Conservation (phyloP, 2,329 filamentous ascomycete genomes). For the Aspergillus candidus region DNA sequence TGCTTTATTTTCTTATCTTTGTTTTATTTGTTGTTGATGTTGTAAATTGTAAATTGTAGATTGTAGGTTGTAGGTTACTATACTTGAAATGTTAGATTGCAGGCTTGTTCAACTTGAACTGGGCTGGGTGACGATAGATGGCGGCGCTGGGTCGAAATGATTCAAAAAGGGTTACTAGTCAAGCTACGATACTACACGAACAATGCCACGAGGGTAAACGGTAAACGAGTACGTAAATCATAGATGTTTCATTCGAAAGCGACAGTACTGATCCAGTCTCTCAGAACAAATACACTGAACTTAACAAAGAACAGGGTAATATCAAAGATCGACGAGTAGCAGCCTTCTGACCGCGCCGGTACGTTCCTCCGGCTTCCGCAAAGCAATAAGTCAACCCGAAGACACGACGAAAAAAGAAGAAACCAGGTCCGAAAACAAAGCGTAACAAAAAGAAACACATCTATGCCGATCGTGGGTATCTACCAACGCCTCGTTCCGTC, state of each 20-base stretch:
- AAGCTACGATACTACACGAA: too few relatives aligned
- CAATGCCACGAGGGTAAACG: too few relatives aligned
- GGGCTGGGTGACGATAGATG: too few relatives aligned
- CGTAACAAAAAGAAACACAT: slow-evolving; percentile 19
- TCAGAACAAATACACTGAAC: not conserved
- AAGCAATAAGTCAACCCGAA: slow-evolving; percentile 7
- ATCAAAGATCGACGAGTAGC: slow-evolving; percentile 12
- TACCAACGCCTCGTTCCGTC: slow-evolving; percentile 40
- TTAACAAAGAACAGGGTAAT: not conserved
- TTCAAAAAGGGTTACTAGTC: not conserved
- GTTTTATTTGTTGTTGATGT: too few relatives aligned
- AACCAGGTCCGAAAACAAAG: not conserved
- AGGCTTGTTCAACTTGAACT: too few relatives aligned
- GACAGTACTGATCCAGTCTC: too few relatives aligned
- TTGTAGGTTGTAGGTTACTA: too few relatives aligned
- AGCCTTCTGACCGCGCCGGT: not conserved
- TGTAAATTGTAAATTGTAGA: too few relatives aligned
- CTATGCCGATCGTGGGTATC: slow-evolving; percentile 38
- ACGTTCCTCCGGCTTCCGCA: not conserved
- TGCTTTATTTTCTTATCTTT: too few relatives aligned
- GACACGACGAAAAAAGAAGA: slow-evolving; percentile 12
- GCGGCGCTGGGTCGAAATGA: not conserved
- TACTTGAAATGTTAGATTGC: too few relatives aligned
- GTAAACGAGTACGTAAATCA: too few relatives aligned
- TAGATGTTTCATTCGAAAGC: too few relatives aligned